Base-by-base conservation (phyloP, 2,329 filamentous ascomycete genomes). In the Tetracladium maxilliforme region DNA sequence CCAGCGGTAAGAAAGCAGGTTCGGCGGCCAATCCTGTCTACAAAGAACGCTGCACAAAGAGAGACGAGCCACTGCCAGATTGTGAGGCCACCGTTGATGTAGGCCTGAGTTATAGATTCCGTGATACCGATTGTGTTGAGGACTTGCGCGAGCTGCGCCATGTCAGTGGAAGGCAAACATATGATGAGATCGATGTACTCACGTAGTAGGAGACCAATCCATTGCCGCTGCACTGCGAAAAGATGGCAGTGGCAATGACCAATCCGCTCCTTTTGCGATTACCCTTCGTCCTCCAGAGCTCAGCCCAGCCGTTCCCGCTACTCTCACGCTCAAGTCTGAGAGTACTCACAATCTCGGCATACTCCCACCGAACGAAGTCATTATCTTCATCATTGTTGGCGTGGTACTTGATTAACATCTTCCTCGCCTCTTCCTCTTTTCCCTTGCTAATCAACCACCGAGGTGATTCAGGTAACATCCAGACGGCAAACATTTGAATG, bases 141-240 rank as follows among this genome's bases (percentile, higher is more conserved):
- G n/a, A 52, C 44, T 7, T n/a, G n/a, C n/a, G n/a, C 22, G 18
- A 40, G 22, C n/a, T n/a, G n/a, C n/a, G n/a, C n/a, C n/a, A n/a
- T n/a, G n/a, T n/a, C n/a, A n/a, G n/a, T n/a, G n/a, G n/a, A n/a
- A n/a, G n/a, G n/a, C n/a, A n/a, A n/a, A n/a, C n/a, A n/a, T n/a
- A n/a, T n/a, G n/a, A n/a, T n/a, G n/a, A n/a, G n/a, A n/a, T n/a
- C n/a, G n/a, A 45, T 33, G 43, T 36, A 11, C 37, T 38, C 12
- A 52, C 41, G 28, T 42, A 42, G 28, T 42, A 58, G 4, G 46
- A 51, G 14, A 54, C 46, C 6, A 57, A 35, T 12, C 49, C 53
- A 33, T 64, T 65, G 20, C 64, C 65, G 27, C 55, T 62, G 61
- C 61, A 70, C 33, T 71, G 62, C 8, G 54, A 56, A 45, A 66